These are phyloP conservation scores for Phytophthora megakarya DNA, from an alignment of 352 stramenopile species.

Conservation along the genomic window DNA sequence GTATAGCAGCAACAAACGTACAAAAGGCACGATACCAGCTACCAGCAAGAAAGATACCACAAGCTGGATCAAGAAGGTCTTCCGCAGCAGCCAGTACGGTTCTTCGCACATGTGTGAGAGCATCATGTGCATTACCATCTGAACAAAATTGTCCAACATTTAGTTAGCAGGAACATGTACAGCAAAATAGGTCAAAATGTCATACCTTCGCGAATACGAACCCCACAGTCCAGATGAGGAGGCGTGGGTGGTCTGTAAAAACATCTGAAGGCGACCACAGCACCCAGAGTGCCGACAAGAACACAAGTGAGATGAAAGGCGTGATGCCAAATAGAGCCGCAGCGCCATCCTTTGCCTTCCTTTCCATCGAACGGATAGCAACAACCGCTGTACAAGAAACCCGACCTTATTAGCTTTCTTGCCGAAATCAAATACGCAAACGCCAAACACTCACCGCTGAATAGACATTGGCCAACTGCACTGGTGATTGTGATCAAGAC, in stretches of 20 bases:
- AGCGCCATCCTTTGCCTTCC: constrained; percentile 59
- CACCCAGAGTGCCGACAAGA: constrained; percentile 74
- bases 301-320: constrained; percentile 71
- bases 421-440: not conserved
- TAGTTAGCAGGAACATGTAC: not conserved
- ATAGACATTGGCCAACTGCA: constrained; percentile 68
- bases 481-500: constrained; percentile 73
- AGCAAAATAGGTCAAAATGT: not conserved
- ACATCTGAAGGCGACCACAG: constrained; percentile 83
- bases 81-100: constrained; percentile 84
- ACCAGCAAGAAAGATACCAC: constrained; percentile 69
- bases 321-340: constrained; percentile 66
- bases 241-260: constrained; percentile 77
- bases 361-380: constrained; percentile 69
- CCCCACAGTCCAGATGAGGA: constrained; percentile 87
- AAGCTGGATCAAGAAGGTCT: constrained; percentile 77
- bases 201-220: constrained; percentile 82
- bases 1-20: constrained; percentile 35
- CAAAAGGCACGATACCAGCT: constrained; percentile 73
- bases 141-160: not conserved
- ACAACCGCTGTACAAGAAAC: constrained; percentile 47
- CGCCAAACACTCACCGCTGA: constrained; percentile 55
- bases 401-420: constrained; percentile 4
- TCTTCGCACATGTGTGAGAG: constrained; percentile 88
- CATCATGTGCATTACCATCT: constrained; percentile 93